These are phyloP conservation scores for Crithidia mellificae DNA, from an alignment of 208 protist genomes.

Conservation along the genomic window DNA sequence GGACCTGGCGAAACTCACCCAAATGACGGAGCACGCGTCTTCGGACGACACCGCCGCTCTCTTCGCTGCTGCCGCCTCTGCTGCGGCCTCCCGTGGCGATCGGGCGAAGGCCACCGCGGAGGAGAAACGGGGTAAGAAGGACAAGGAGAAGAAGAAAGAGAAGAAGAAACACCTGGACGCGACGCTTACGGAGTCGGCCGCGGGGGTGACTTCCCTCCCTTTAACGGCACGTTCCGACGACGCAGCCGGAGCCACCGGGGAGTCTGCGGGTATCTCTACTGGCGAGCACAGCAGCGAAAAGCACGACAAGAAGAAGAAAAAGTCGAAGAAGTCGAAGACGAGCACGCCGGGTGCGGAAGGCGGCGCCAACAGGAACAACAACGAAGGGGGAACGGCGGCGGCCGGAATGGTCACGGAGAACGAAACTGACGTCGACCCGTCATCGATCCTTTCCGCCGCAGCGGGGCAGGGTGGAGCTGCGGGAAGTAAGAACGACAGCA, in stretches of 20 bases:
- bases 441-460: neutral
- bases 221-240: neutral
- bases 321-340: neutral
- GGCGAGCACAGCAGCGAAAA: neutral
- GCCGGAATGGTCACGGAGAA: neutral
- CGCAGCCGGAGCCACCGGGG: no score
- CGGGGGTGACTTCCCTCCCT: neutral
- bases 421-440: neutral
- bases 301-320: conserved; percentile 7
- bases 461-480: no score
- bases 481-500: neutral
- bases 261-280: no score
- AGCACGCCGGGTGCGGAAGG: neutral
- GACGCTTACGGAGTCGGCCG: neutral
- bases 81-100: no score
- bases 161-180: neutral
- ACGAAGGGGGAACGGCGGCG: no score
- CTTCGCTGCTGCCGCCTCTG: neutral
- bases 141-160: neutral
- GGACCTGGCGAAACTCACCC: neutral
- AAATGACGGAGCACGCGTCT: neutral
- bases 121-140: neutral
- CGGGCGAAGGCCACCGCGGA: neutral
- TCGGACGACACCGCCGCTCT: neutral
- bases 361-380: no score